Evolutionary conservation across 306 rosid genomes (phyloP).

Genomic region (Carpinus fangiana): DNA sequence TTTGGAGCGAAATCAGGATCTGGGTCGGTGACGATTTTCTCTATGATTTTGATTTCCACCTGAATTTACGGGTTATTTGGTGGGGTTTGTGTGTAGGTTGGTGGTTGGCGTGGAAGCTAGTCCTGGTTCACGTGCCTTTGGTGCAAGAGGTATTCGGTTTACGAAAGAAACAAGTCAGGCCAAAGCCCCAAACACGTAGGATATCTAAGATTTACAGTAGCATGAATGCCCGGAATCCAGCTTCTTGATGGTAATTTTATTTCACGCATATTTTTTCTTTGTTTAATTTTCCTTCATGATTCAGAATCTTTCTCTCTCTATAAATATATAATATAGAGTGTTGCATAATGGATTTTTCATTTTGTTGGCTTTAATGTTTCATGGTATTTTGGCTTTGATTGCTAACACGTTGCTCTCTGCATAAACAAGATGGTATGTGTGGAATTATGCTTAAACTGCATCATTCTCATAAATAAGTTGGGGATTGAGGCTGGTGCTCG

Average conservation of each 20-base stretch:
- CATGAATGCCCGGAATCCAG: constrained; percentile 47
- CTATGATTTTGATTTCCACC: background rate
- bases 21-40: constrained; percentile 12
- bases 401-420: background rate
- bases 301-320: background rate
- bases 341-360: background rate
- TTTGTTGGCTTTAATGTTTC: background rate
- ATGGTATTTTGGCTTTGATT: background rate
- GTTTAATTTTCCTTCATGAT: background rate
- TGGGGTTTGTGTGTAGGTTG: constrained; percentile 52
- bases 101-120: constrained; percentile 89
- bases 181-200: constrained; percentile 68
- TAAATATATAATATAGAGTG: background rate
- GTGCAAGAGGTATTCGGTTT: constrained; percentile 86
- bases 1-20: constrained; percentile 5
- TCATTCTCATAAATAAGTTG: background rate
- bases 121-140: constrained; percentile 81
- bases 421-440: background rate
- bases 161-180: constrained; percentile 51
- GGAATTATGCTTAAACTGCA: background rate
- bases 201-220: constrained; percentile 57
- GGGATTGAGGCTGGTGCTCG: background rate
- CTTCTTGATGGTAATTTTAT: constrained; percentile 40
- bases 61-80: background rate
- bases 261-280: background rate